phyloP scores from a whole-genome alignment of 768 basidiomycete species.

The Leucosporidium scottii region DNA sequence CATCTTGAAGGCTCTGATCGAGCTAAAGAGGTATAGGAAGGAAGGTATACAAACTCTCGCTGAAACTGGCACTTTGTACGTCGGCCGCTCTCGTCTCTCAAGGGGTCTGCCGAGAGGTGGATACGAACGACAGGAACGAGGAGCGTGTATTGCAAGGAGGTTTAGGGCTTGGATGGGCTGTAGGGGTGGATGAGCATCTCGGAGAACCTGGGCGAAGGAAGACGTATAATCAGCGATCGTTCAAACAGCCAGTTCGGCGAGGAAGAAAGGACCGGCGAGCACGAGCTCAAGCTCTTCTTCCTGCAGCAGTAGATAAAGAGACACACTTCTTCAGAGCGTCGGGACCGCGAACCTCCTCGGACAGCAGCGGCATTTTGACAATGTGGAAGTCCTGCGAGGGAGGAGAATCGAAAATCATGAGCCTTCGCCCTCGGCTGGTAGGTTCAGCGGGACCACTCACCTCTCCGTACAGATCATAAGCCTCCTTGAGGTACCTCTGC shows the following conservation, averaged over 20 bases:
- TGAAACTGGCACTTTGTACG: too few relatives aligned
- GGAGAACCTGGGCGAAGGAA: constrained; percentile 29
- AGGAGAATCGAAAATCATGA: constrained; percentile 44
- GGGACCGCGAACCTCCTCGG: constrained; percentile 93
- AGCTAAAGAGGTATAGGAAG: too few relatives aligned
- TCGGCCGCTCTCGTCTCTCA: too few relatives aligned
- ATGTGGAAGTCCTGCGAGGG: constrained; percentile 94
- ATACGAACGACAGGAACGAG: too few relatives aligned
- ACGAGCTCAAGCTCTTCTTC: too few relatives aligned
- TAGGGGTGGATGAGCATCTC: constrained; percentile 36
- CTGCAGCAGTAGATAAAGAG: neutral
- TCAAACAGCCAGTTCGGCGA: neutral
- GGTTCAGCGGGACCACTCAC: neutral
- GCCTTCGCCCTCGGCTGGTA: too few relatives aligned
- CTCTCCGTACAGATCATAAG: constrained; percentile 56
- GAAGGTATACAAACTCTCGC: too few relatives aligned
- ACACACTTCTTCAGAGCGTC: constrained; percentile 65
- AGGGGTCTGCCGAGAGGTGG: too few relatives aligned
- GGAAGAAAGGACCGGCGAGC: neutral
- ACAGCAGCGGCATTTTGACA: constrained; percentile 80
- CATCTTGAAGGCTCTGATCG: too few relatives aligned
- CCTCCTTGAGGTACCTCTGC: constrained; percentile 92
- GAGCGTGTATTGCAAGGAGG: too few relatives aligned
- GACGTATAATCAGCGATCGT: neutral
- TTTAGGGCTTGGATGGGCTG: constrained; percentile 8